These are phyloP conservation scores for Saprolegnia parasitica DNA, from an alignment of 352 stramenopile species.

Conservation along the genomic window DNA sequence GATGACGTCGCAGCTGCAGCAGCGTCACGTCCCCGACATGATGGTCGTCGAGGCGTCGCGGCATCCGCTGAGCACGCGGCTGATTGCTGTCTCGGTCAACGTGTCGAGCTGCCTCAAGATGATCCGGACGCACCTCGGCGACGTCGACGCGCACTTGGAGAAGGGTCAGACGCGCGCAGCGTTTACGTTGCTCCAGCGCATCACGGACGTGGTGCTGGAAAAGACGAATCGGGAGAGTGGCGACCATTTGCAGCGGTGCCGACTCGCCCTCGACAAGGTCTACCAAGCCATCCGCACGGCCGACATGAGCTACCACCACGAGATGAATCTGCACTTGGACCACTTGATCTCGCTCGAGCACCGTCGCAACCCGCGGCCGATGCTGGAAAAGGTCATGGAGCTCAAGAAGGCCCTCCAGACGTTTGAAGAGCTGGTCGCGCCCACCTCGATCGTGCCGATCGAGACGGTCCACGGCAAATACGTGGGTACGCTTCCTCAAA, in stretches of 20 bases:
- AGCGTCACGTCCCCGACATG: background rate
- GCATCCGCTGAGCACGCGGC: slow-evolving; percentile 16
- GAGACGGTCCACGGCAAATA: slow-evolving; percentile 23
- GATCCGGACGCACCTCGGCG: slow-evolving; percentile 2
- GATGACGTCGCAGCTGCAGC: slow-evolving; percentile 11
- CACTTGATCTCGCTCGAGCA: background rate
- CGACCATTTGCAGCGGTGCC: slow-evolving; percentile 22
- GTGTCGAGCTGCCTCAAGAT: slow-evolving; percentile 10
- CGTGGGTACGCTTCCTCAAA: slow-evolving; percentile 1
- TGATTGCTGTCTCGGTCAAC: background rate
- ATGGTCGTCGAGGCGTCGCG: slow-evolving; percentile 21
- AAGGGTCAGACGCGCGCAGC: slow-evolving; percentile 14
- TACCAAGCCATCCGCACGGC: slow-evolving; percentile 20
- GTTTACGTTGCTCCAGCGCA: slow-evolving; percentile 3
- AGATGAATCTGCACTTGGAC: background rate
- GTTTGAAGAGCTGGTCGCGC: slow-evolving; percentile 18
- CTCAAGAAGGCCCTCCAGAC: slow-evolving; percentile 16
- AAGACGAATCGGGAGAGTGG: slow-evolving; percentile 4
- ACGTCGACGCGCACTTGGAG: slow-evolving; percentile 13
- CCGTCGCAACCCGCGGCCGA: background rate
- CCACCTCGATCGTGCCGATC: slow-evolving; percentile 7
- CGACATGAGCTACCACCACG: background rate
- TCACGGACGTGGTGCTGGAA: background rate
- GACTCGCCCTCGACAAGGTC: background rate
- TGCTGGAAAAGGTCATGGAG: slow-evolving; percentile 12